Conservation (phyloP, 2,329 filamentous ascomycete genomes). For the Cladosporium halotolerans region DNA sequence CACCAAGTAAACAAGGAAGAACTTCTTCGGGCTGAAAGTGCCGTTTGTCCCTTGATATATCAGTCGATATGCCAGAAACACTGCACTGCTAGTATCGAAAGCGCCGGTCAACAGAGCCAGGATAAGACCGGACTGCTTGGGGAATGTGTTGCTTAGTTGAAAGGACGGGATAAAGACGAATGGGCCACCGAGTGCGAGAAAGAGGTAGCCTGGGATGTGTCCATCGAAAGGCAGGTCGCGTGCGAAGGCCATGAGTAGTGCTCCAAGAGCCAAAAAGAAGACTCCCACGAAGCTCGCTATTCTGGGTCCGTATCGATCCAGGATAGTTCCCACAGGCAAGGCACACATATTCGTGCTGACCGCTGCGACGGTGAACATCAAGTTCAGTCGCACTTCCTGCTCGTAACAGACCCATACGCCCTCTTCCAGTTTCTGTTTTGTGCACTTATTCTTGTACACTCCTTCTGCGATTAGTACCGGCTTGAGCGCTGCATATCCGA, state of each 20-base stretch:
- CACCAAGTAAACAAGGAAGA: constrained; percentile 45
- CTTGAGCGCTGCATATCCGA: constrained; percentile 80
- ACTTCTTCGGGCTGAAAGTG: constrained; percentile 40
- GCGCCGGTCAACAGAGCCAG: constrained; percentile 46
- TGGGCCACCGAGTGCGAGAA: constrained; percentile 44
- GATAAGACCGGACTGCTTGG: constrained; percentile 44
- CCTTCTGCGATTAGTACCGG: constrained; percentile 69
- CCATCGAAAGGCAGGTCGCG: constrained; percentile 60
- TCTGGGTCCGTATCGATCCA: constrained; percentile 76
- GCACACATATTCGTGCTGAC: constrained; percentile 84
- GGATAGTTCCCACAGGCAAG: constrained; percentile 74
- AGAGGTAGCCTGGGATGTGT: constrained; percentile 45
- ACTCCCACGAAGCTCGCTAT: constrained; percentile 68
- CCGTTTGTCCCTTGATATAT: constrained; percentile 40
- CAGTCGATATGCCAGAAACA: constrained; percentile 44
- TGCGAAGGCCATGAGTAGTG: constrained; percentile 65
- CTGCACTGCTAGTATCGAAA: constrained; percentile 45
- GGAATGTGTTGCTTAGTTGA: constrained; percentile 46
- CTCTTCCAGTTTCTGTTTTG: constrained; percentile 43
- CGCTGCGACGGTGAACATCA: constrained; percentile 89
- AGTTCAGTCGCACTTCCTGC: constrained; percentile 62
- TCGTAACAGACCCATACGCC: constrained; percentile 50
- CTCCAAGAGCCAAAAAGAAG: constrained; percentile 61
- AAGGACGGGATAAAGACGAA: constrained; percentile 48
- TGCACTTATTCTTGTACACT: constrained; percentile 63